These are phyloP conservation scores for Dictyostelium capitatum DNA, from an alignment of 78 protist genomes.

Conservation along the genomic window DNA sequence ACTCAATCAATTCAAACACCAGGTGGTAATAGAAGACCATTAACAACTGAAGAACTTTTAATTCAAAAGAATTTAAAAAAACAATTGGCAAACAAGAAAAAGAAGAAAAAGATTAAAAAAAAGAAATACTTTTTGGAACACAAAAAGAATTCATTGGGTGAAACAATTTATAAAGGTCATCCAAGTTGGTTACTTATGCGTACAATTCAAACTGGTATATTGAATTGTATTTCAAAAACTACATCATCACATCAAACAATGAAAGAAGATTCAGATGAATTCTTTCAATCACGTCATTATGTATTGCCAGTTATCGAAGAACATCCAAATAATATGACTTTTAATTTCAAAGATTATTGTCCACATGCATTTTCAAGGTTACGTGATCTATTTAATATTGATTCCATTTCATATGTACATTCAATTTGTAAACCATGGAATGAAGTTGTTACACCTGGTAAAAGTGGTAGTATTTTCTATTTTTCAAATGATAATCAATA, in stretches of 20 bases:
- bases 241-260: neutral
- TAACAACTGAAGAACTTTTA: too few relatives aligned
- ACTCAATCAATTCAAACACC: neutral
- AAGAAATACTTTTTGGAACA: conserved; percentile 47
- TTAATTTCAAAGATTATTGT: conserved; percentile 84
- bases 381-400: conserved; percentile 58
- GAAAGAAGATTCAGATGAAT: conserved; percentile 43
- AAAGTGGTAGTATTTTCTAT: conserved; percentile 92
- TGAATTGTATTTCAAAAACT: conserved; percentile 57
- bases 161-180: conserved; percentile 77
- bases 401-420: conserved; percentile 19
- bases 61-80: too few relatives aligned
- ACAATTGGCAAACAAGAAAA: conserved; percentile 35
- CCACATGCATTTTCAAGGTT: conserved; percentile 83
- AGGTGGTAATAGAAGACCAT: neutral
- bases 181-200: conserved; percentile 79
- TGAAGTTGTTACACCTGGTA: conserved; percentile 93
- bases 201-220: conserved; percentile 79
- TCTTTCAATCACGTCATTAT: conserved; percentile 54
- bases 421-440: conserved; percentile 58
- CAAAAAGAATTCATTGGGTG: conserved; percentile 73
- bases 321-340: conserved; percentile 56
- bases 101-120: conserved; percentile 21
- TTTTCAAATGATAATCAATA: conserved; percentile 86
- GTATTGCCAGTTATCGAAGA: conserved; percentile 69